Percentiles rank a stretch among this genome's conserved stretches.
These are phyloP conservation scores for Leucocoprinus sp. DNA, from an alignment of 768 basidiomycete species.

Conservation along the genomic window DNA sequence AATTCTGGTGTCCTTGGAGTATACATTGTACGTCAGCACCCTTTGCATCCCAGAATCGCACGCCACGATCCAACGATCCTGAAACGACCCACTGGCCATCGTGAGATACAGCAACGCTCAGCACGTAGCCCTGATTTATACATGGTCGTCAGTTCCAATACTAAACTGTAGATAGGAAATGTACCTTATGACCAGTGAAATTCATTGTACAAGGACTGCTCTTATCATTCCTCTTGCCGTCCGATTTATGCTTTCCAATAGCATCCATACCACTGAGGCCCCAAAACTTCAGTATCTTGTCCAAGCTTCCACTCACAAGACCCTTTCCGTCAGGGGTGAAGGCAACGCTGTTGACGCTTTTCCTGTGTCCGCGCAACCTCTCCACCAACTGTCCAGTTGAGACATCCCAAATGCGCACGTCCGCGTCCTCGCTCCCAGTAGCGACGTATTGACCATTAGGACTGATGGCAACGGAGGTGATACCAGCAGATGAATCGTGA, in stretches of 20 bases:
- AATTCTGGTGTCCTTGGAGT: constrained; percentile 43
- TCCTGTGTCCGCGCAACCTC: constrained; percentile 63
- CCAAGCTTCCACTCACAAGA: constrained; percentile 81
- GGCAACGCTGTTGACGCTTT: constrained; percentile 80
- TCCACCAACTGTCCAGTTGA: constrained; percentile 54
- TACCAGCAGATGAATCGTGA: constrained; percentile 47
- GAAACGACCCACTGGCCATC: constrained; percentile 79
- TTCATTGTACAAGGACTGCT: constrained; percentile 56
- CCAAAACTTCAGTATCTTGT: constrained; percentile 80
- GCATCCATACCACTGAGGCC: constrained; percentile 54
- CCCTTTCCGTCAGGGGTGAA: constrained; percentile 90
- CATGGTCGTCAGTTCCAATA: constrained; percentile 27
- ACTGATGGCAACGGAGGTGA: constrained; percentile 67
- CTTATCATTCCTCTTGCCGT: constrained; percentile 57
- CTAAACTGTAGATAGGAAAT: constrained; percentile 7
- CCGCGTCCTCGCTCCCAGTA: constrained; percentile 58
- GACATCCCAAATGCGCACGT: constrained; percentile 74
- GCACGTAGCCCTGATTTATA: constrained; percentile 46
- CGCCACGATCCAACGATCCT: constrained; percentile 76
- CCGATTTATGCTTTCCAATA: constrained; percentile 17
- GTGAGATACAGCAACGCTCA: constrained; percentile 51
- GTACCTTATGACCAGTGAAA: constrained; percentile 77
- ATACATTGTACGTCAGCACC: constrained; percentile 60
- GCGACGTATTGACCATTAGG: constrained; percentile 61
- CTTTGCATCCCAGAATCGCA: constrained; percentile 68